Evolutionary conservation across 1,284 basidiomycete species (phyloP).

Genomic region (Ceratobasidium sp.): DNA sequence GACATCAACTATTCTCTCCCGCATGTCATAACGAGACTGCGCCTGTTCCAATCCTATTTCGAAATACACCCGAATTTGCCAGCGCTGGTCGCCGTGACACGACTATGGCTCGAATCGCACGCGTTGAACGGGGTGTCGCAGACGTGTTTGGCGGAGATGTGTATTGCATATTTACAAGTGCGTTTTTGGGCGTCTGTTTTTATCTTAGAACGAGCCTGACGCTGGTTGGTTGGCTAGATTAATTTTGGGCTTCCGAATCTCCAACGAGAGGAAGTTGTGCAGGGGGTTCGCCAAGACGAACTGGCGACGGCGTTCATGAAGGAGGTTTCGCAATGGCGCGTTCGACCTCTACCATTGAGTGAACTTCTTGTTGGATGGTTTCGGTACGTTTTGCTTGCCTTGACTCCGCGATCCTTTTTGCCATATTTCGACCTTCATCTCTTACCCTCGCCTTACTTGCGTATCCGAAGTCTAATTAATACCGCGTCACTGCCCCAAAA

Average conservation of each 20-base stretch:
- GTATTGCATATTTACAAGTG: slow-evolving; percentile 43
- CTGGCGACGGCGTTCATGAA: slow-evolving; percentile 10
- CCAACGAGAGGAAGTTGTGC: slow-evolving; percentile 37
- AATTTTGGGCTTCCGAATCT: slow-evolving; percentile 39
- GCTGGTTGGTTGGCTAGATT: slow-evolving; percentile 5
- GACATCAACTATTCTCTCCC: slow-evolving; percentile 43
- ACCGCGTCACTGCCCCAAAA: too few species aligned
- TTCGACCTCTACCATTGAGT: slow-evolving; percentile 24
- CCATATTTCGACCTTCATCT: too few species aligned
- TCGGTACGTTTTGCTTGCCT: slow-evolving; percentile 12
- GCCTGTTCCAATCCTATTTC: slow-evolving; percentile 42
- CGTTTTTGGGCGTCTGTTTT: background rate
- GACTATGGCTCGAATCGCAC: slow-evolving; percentile 42
- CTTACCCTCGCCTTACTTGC: too few species aligned
- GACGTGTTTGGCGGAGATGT: slow-evolving; percentile 32
- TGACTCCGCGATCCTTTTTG: too few species aligned
- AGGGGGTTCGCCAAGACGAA: slow-evolving; percentile 31
- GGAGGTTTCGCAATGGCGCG: slow-evolving; percentile 27
- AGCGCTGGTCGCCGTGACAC: slow-evolving; percentile 13
- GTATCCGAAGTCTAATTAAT: too few species aligned
- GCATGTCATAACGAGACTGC: slow-evolving; percentile 36
- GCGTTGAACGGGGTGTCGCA: slow-evolving; percentile 14
- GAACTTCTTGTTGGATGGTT: slow-evolving; percentile 41
- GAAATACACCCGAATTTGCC: slow-evolving; percentile 40
- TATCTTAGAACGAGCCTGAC: too few species aligned